Evolutionary conservation across 179 eudicot genomes (phyloP).

Genomic region (Spinacia oleracea): DNA sequence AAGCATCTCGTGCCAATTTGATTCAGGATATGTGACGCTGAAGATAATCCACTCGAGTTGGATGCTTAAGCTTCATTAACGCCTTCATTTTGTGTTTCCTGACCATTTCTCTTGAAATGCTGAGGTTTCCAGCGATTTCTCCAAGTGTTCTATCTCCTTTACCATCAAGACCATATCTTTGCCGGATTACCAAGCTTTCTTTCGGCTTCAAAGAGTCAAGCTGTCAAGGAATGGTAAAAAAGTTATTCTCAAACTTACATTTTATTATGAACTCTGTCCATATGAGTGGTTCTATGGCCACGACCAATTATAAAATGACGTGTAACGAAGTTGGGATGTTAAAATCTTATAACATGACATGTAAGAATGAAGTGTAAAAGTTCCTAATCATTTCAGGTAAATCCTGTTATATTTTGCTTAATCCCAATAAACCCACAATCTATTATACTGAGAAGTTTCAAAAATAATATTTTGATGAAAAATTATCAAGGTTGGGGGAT

Average conservation of each 20-base stretch:
- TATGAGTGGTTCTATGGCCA: not conserved
- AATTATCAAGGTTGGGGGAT: not conserved
- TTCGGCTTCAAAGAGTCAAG: conserved; percentile 95
- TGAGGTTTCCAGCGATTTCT: conserved; percentile 89
- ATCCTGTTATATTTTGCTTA: not conserved
- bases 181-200: conserved; percentile 93
- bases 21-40: conserved; percentile 58
- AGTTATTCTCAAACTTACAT: not conserved
- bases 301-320: not conserved
- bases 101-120: conserved; percentile 96
- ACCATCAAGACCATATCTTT: conserved; percentile 94
- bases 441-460: not conserved
- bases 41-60: conserved; percentile 82
- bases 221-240: conserved; percentile 35
- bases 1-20: not conserved
- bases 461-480: no score
- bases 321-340: not conserved
- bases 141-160: conserved; percentile 88
- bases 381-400: not conserved
- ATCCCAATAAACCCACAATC: not conserved
- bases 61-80: conserved; percentile 93
- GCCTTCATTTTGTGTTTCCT: conserved; percentile 93
- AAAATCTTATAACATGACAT: not conserved
- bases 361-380: no score
- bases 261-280: not conserved